Evolutionary conservation across 805 yeast genomes (phyloP), one percentile per base, ranked within the genome.

Genomic region (Hemisphaericaspora nanyangensis): DNA sequence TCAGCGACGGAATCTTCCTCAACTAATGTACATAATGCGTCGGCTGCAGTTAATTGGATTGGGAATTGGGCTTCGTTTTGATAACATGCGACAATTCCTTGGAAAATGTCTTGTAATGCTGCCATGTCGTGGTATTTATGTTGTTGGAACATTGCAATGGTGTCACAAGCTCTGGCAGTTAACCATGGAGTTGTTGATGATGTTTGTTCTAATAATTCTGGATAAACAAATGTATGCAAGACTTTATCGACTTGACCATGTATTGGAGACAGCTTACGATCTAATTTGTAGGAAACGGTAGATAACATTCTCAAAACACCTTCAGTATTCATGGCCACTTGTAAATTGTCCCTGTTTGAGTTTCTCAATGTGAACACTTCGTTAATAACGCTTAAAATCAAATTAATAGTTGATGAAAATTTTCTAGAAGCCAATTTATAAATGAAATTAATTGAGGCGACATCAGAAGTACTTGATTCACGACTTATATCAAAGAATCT

Each of bases 1-100:
- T 59, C 65, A 7, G 73, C 72, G 38, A 63, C 63, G n/a, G 54
- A 51, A 33, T 66, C 74, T 44, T 89, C 60, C 12, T 66, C 63
- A 4, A 69, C 67, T 39, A 73, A 63, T 7, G 73, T 62, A 16
- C 76, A 56, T 50, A 76, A 63, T 1, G 79, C 78, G 54, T 74
- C 79, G 8, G 75, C 73, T 10, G 77, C 72, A 17, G 76, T 74
- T 36, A 76, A 57, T 50, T 71, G 71, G 31, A 77, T 52, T 2
- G 80, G 78, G 37, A 75, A 62, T 18, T 76, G 76, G 11, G 60
- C 67, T 19, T 65, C 61, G 17, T 51, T 55, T 45, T 59, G 68
- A 53, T 68, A 68, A 46, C 74, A 68, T 22, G 42, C 44, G 29
- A 62, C 63, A n/a, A 69, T 56, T 4, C 65, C 72, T 37, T 60